Base-by-base conservation (phyloP, 2,329 filamentous ascomycete genomes). In the Penicillium sp. region DNA sequence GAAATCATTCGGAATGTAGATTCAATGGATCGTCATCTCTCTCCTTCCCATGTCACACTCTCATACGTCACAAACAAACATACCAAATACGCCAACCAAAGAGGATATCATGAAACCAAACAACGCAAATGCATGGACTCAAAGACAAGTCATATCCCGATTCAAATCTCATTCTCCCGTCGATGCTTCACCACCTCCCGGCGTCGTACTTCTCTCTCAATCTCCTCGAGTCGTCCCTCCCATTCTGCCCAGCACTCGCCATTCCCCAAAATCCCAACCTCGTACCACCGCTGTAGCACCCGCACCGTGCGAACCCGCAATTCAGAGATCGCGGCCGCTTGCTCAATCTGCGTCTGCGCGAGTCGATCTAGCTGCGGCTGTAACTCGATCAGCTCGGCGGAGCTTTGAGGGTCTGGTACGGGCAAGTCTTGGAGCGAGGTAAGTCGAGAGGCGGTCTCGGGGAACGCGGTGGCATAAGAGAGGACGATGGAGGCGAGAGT, bases 261-360 rank as follows among this genome's bases (percentile, higher is more conserved):
- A 50, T 77, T 78, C 8, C 75, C 74, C 32, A 94, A 67, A 29
- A 92, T 71, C 3, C 79, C 77, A 15, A 77, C 68, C 59, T 88
- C 80, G 62, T 90, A 88, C 82, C 86, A 93, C 23, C 70, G 64
- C 48, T 81, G 74, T 42, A 87, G 64, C 15, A 76, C 67, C 45
- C 61, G 60, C 16, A 68, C 68, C 36, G 66, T 69, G 9, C 66
- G 60, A 7, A 62, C 53, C 22, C 68, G 55, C 35, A 73, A 41
- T 35, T 66, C 65, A 5, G 62, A 62, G 9, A 72, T 57, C 22
- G 64, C 56, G 9, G 40, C 46, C 11, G 62, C 61, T 45, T 72
- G 64, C 13, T 59, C 51, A 3, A 60, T 54, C 52, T 72, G 69
- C 23, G 48, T 52, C 17, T 48, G 39, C 30, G 59, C 48, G 9